These are phyloP conservation scores for Auricularia sp. DNA, from an alignment of 768 basidiomycete species.

Conservation along the genomic window DNA sequence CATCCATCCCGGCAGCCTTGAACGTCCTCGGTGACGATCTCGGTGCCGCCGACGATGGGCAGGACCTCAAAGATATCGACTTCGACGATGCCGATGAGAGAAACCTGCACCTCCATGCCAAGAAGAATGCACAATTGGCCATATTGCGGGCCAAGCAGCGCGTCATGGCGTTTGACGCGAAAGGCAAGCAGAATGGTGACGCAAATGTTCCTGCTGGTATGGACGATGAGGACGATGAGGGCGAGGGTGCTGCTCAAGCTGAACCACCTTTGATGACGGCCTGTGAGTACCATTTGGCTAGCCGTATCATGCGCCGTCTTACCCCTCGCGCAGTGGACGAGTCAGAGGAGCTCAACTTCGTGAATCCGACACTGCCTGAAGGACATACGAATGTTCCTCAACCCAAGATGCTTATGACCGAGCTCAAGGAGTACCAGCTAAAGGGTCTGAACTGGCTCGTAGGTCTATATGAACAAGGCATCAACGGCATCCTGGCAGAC, in stretches of 20 bases:
- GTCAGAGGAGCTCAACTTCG: slow-evolving; percentile 96
- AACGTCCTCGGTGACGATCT: slow-evolving; percentile 40
- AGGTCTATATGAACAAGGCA: slow-evolving; percentile 95
- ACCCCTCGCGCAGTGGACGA: slow-evolving; percentile 48
- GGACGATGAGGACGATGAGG: slow-evolving; percentile 25
- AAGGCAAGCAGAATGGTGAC: slow-evolving; percentile 71
- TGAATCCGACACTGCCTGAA: slow-evolving; percentile 87
- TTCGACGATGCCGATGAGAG: slow-evolving; percentile 89
- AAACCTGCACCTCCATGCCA: slow-evolving; percentile 76
- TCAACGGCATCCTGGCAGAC: slow-evolving; percentile 97
- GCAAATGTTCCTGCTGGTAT: slow-evolving; percentile 57
- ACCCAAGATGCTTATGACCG: slow-evolving; percentile 92
- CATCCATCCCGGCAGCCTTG: slow-evolving; percentile 2
- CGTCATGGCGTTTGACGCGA: slow-evolving; percentile 77
- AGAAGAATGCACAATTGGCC: slow-evolving; percentile 83
- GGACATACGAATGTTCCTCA: slow-evolving; percentile 81
- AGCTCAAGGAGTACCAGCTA: slow-evolving; percentile 94
- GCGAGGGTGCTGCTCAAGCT: slow-evolving; percentile 31
- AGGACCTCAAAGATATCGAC: slow-evolving; percentile 61
- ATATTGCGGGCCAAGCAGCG: slow-evolving; percentile 66
- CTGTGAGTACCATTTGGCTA: slow-evolving; percentile 34
- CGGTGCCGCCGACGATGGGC: slow-evolving; percentile 37
- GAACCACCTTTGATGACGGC: slow-evolving; percentile 48
- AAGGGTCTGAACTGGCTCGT: slow-evolving; percentile 98
- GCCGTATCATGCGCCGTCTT: background rate